Base-by-base conservation (phyloP, 2,329 filamentous ascomycete species). In the Fusarium hainanense region DNA sequence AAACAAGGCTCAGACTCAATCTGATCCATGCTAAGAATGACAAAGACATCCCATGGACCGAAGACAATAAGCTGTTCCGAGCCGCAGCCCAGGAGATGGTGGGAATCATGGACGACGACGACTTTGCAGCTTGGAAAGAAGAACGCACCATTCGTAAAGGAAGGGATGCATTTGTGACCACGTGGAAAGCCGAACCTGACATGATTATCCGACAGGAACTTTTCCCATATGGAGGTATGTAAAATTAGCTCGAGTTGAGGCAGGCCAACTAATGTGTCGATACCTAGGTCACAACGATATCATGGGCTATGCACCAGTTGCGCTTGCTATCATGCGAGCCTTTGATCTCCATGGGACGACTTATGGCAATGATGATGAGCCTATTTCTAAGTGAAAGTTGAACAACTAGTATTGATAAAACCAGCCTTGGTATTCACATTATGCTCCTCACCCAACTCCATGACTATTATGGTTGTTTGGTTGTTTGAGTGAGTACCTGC, bases 21-120 rank as follows among this genome's bases (percentile, higher is more conserved):
- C 82, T 98, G 43, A 81, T 98, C 4, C 95, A 98, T 74, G 92
- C 94, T 18, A 85, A 87, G 56, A 88, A 97, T 75, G 95, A 98
- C 77, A 82, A 83, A 62, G 93, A 97, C 72, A 97, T 98, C 63
- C 90, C 92, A 0, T 95, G 89, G 81, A 85, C 82, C 2, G 90
- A 94, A 75, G 89, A 89, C 44, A 86, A 90, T 71, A 84, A 83
- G 69, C 79, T 93, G 3, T 93, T 92, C 76, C 81, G 81, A 30
- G 84, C 86, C 1, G 87, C 89, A 1, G 87, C 87, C 3, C 85
- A 84, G 55, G 86, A 87, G 46, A 83, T 84, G 3, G 76, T 82
- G 4, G 78, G 77, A 8, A 73, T 74, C 1, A 54, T 82, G 11
- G 79, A 79, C 30, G 77, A 81, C 4, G 77, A 74, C 7, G 77